Conservation (phyloP, 208 protist genomes). For the Leishmania arabica region DNA sequence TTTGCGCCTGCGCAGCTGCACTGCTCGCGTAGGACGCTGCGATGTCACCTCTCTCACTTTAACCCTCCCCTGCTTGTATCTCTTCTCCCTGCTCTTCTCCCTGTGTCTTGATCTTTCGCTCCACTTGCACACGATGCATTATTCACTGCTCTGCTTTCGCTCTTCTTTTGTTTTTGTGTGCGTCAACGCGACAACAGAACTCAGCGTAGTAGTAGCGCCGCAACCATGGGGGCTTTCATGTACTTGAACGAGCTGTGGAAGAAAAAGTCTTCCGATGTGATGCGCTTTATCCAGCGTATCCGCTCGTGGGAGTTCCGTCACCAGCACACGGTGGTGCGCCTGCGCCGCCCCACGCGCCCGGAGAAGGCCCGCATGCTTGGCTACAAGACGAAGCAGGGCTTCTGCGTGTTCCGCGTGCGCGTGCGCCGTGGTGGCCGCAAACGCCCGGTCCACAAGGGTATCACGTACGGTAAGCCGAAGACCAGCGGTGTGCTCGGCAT, state of each 20-base stretch:
- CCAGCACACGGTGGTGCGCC: slow-evolving; percentile 92
- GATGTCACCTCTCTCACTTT: background rate
- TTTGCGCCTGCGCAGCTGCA: background rate
- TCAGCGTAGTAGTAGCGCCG: slow-evolving; percentile 31
- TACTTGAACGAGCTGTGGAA: slow-evolving; percentile 99
- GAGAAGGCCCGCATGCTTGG: slow-evolving; percentile 99
- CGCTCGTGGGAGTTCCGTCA: slow-evolving; percentile 99
- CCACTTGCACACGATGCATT: background rate
- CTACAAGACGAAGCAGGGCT: slow-evolving; percentile 99
- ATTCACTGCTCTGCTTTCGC: too few species aligned
- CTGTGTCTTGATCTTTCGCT: background rate
- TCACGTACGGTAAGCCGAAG: slow-evolving; percentile 99
- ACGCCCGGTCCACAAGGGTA: slow-evolving; percentile 96
- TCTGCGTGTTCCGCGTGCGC: slow-evolving; percentile 98
- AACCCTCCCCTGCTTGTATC: background rate
- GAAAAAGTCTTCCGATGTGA: slow-evolving; percentile 99
- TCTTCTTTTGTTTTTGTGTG: background rate
- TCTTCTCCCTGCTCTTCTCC: background rate
- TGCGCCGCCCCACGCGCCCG: slow-evolving; percentile 96
- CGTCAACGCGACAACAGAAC: background rate
- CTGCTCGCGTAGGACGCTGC: background rate
- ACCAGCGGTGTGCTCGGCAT: slow-evolving; percentile 97
- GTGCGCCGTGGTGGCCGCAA: slow-evolving; percentile 99
- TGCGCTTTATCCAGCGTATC: slow-evolving; percentile 99
- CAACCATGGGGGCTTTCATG: slow-evolving; percentile 99